Evolutionary conservation across 768 basidiomycete genomes (phyloP).

Genomic region (Pleurotus tuoliensis): DNA sequence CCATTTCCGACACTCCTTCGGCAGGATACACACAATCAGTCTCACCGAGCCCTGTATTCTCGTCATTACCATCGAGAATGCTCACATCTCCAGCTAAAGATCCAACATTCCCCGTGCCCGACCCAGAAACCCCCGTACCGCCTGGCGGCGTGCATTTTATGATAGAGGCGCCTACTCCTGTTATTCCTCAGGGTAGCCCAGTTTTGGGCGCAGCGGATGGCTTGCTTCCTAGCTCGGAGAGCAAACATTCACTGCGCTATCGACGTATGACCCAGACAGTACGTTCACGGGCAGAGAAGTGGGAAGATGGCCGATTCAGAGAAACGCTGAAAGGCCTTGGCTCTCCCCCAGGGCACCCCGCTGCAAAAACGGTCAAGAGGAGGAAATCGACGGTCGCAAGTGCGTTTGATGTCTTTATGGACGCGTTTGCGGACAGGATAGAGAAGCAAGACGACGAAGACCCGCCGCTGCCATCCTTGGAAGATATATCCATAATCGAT

Average conservation of each 20-base stretch:
- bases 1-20: slow-evolving; percentile 15
- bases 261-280: slow-evolving; percentile 47
- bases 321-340: slow-evolving; percentile 19
- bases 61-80: slow-evolving; percentile 11
- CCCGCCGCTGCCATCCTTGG: neutral
- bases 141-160: neutral
- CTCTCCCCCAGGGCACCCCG: neutral
- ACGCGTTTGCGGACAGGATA: slow-evolving; percentile 19
- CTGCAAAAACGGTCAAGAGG: neutral
- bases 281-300: slow-evolving; percentile 53
- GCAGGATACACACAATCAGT: neutral
- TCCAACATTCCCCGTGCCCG: neutral
- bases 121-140: neutral
- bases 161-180: slow-evolving; percentile 10
- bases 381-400: slow-evolving; percentile 24
- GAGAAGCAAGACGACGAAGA: slow-evolving; percentile 1
- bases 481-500: neutral
- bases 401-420: slow-evolving; percentile 46
- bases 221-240: slow-evolving; percentile 11
- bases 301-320: slow-evolving; percentile 54
- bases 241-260: slow-evolving; percentile 26
- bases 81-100: neutral
- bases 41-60: slow-evolving; percentile 30
- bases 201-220: slow-evolving; percentile 5
- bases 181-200: slow-evolving; percentile 13